Percentiles rank a stretch among this genome's conserved stretches.
These are phyloP conservation scores for Scheffersomyces lignicola DNA, from an alignment of 1,139 yeast species.

Conservation along the genomic window DNA sequence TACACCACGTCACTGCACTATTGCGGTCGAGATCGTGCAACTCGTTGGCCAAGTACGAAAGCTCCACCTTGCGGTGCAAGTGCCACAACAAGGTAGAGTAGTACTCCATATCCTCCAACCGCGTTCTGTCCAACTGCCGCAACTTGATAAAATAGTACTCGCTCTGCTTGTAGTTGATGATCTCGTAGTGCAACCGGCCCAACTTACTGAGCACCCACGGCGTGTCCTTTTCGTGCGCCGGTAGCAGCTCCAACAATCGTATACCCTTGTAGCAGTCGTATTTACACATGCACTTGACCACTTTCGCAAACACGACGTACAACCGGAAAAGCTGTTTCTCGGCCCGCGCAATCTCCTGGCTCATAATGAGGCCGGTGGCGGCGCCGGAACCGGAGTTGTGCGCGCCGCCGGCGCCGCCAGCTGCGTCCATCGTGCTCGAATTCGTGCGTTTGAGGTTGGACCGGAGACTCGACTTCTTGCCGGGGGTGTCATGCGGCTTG, in stretches of 20 bases:
- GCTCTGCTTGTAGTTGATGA: constrained; percentile 80
- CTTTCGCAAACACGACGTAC: constrained; percentile 64
- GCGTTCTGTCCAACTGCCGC: constrained; percentile 71
- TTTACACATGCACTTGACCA: constrained; percentile 60
- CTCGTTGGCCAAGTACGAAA: constrained; percentile 82
- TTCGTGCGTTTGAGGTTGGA: constrained; percentile 29
- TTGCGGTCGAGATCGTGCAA: constrained; percentile 64
- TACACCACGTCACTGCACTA: constrained; percentile 88
- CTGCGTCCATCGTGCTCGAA: constrained; percentile 13
- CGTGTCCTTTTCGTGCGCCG: constrained; percentile 65
- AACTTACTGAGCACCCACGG: constrained; percentile 85
- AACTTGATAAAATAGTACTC: constrained; percentile 62
- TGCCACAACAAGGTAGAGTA: constrained; percentile 94
- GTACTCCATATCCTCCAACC: constrained; percentile 87
- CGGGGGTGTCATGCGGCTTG: constrained; percentile 10
- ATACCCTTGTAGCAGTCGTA: constrained; percentile 85
- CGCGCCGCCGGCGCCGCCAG: neutral
- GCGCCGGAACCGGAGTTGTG: constrained; percentile 1
- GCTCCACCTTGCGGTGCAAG: constrained; percentile 75
- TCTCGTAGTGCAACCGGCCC: constrained; percentile 84
- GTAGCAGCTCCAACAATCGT: constrained; percentile 60
- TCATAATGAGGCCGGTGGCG: constrained; percentile 10
- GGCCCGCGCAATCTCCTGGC: constrained; percentile 38
- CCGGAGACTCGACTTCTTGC: constrained; percentile 16
- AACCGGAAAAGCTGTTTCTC: constrained; percentile 49